phyloP scores from a whole-genome alignment of 768 basidiomycete genomes.

The Psilocybe tampanensis region DNA sequence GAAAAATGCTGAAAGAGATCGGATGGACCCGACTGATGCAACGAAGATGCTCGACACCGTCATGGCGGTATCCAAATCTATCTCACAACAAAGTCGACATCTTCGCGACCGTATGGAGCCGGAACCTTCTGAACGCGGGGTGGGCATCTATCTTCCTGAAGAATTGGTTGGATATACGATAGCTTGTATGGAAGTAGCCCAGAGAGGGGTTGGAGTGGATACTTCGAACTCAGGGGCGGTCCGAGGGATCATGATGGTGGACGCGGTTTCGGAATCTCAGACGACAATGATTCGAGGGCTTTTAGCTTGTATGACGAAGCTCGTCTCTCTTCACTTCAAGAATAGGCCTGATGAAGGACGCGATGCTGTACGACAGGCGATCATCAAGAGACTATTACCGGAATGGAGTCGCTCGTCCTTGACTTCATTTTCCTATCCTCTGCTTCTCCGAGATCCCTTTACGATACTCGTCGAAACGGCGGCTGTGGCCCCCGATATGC shows the following conservation, averaged over 20 bases:
- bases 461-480: slow-evolving; percentile 89
- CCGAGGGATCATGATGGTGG: slow-evolving; percentile 51
- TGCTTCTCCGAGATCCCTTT: slow-evolving; percentile 89
- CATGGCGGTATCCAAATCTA: slow-evolving; percentile 72
- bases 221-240: slow-evolving; percentile 20
- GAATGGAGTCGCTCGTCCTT: slow-evolving; percentile 91
- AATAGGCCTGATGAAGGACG: slow-evolving; percentile 72
- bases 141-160: slow-evolving; percentile 89
- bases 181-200: slow-evolving; percentile 75
- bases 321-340: slow-evolving; percentile 71
- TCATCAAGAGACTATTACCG: slow-evolving; percentile 87
- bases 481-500: slow-evolving; percentile 85
- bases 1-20: slow-evolving; percentile 51
- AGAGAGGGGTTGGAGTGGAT: slow-evolving; percentile 61
- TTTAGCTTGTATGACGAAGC: slow-evolving; percentile 65
- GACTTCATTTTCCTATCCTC: slow-evolving; percentile 80
- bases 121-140: slow-evolving; percentile 73
- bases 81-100: slow-evolving; percentile 86
- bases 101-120: slow-evolving; percentile 77
- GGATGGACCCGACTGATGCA: slow-evolving; percentile 55
- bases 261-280: slow-evolving; percentile 79
- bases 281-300: slow-evolving; percentile 78
- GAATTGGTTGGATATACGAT: slow-evolving; percentile 91
- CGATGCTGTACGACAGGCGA: slow-evolving; percentile 78
- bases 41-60: slow-evolving; percentile 89